Base-by-base conservation (phyloP, 805 yeast species). In the Wickerhamiella cacticola region DNA sequence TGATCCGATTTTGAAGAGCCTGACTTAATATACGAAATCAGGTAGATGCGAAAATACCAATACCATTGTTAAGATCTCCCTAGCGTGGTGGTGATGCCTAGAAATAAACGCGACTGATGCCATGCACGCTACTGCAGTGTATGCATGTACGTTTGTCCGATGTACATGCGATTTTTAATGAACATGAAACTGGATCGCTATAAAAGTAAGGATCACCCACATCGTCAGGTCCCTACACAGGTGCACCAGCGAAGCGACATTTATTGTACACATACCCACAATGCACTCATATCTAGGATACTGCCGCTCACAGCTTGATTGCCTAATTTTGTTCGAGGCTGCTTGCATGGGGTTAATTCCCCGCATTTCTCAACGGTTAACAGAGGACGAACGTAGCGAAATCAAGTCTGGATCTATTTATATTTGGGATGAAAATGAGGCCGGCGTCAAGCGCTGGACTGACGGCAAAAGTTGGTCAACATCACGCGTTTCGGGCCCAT, bases 401-500 rank as follows among this genome's bases (percentile, higher is more conserved):
- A 79, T 82, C 36, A 62, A 63, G 18, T 69, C 78, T 7, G 85
- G 85, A 3, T 69, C 79, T 2, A 72, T 81, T 2, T 81, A 76
- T 55, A 73, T 80, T 7, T 81, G 87, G 87, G 80, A 77, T 59
- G 88, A 81, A 59, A 66, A 71, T 12, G 79, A 76, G 54, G 76
- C 83, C 38, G 81, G 78, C 15, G 79, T 82, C 78, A 73, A 77
- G 52, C 65, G 88, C 24, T 81, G 89, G 88, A 81, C 88, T 1
- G 89, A 81, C 57, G 85, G 88, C 16, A 73, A 74, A 52, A 69
- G 73, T 28, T 81, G 89, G 88, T 70, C 77, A 50, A 83, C 87
- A 1, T 76, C 82, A 0, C 69, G 86, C 50, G 86, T 82, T 1
- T 70, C 72, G 3, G 82, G 83, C 3, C 69, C 74, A 1, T 80